These are phyloP conservation scores for Aureobasidium sp. DNA, from an alignment of 2,329 filamentous ascomycete genomes.

Conservation along the genomic window DNA sequence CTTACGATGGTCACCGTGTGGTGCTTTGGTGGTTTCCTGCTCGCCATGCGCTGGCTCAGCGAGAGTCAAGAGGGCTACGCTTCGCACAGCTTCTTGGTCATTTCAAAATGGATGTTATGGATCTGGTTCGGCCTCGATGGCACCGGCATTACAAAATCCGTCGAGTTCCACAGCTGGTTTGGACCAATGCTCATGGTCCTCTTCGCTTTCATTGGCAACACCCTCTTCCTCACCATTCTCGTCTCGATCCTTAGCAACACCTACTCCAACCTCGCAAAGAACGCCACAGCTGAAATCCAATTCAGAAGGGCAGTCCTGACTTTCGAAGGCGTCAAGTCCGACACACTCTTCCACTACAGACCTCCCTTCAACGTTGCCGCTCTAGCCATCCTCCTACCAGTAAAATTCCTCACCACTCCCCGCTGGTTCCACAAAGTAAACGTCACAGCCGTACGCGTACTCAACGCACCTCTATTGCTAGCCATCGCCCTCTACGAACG, in stretches of 20 bases:
- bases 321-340: conserved; percentile 76
- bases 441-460: conserved; percentile 62
- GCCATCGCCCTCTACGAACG: conserved; percentile 65
- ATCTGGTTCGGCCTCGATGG: conserved; percentile 85
- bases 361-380: conserved; percentile 79
- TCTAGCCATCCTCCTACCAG: conserved; percentile 63
- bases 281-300: conserved; percentile 75
- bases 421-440: conserved; percentile 90
- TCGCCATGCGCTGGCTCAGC: conserved; percentile 72
- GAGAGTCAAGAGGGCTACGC: conserved; percentile 41
- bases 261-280: conserved; percentile 67
- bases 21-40: conserved; percentile 76
- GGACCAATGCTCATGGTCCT: conserved; percentile 73
- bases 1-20: conserved; percentile 67
- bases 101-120: conserved; percentile 86
- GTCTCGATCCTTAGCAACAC: conserved; percentile 83
- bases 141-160: conserved; percentile 48
- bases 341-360: conserved; percentile 73
- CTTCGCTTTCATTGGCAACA: conserved; percentile 81
- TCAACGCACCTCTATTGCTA: conserved; percentile 69
- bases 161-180: conserved; percentile 69
- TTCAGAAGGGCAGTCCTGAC: conserved; percentile 74
- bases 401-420: conserved; percentile 69
- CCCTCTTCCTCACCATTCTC: conserved; percentile 78
- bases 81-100: conserved; percentile 48